phyloP scores from a whole-genome alignment of 345 rosid genomes.

The Euphorbia tirucalli region DNA sequence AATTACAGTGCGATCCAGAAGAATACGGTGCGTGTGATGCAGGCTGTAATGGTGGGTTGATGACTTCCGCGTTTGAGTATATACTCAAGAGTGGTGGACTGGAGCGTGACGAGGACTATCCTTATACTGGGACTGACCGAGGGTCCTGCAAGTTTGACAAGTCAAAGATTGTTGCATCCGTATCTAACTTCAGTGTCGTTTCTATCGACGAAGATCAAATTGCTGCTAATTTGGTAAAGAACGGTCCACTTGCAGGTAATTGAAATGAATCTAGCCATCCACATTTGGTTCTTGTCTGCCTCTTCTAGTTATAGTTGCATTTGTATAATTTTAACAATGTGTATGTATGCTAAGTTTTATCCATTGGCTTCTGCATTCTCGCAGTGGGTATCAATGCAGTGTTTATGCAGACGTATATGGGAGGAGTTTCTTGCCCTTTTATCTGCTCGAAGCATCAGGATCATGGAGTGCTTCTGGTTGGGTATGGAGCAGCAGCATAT shows the following conservation, averaged over 20 bases:
- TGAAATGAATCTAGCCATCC: neutral
- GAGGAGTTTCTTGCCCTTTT: slow-evolving; percentile 91
- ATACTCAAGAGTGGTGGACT: slow-evolving; percentile 81
- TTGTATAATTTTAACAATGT: neutral
- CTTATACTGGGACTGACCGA: slow-evolving; percentile 69
- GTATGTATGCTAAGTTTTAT: neutral
- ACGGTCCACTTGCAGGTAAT: slow-evolving; percentile 83
- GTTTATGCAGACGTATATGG: slow-evolving; percentile 87
- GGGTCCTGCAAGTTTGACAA: slow-evolving; percentile 71
- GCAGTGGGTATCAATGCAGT: slow-evolving; percentile 85
- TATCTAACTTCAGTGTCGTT: slow-evolving; percentile 81
- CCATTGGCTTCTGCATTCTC: slow-evolving; percentile 13
- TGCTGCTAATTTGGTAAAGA: slow-evolving; percentile 82
- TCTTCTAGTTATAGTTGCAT: neutral
- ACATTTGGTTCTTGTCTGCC: neutral
- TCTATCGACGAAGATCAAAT: slow-evolving; percentile 84
- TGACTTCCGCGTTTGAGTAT: slow-evolving; percentile 86
- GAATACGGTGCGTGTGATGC: slow-evolving; percentile 70
- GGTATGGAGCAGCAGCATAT: slow-evolving; percentile 78
- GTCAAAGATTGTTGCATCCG: slow-evolving; percentile 72
- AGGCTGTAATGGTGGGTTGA: slow-evolving; percentile 93
- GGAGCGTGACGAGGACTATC: slow-evolving; percentile 82
- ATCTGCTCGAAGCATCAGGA: slow-evolving; percentile 74
- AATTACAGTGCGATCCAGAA: slow-evolving; percentile 80
- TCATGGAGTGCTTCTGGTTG: slow-evolving; percentile 86